Evolutionary conservation across 805 yeast genomes (phyloP).

Genomic region (Candida cerambycidarum): DNA sequence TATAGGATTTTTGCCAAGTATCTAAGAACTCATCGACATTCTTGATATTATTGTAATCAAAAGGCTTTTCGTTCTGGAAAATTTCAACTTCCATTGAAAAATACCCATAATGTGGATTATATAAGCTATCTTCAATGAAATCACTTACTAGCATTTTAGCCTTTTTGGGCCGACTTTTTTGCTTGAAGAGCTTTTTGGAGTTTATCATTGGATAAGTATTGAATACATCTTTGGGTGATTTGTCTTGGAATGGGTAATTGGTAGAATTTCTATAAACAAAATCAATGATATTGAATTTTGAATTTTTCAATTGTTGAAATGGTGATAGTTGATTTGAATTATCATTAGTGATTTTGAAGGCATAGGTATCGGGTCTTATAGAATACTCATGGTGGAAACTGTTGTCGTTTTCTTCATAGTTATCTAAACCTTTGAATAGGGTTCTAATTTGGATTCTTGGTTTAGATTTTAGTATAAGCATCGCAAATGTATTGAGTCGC

Average conservation of each 20-base stretch:
- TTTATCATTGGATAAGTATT: slow-evolving; percentile 35
- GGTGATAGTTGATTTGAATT: slow-evolving; percentile 11
- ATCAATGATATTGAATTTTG: slow-evolving; percentile 29
- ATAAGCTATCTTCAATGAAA: slow-evolving; percentile 81
- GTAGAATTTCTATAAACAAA: slow-evolving; percentile 40
- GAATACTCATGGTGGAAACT: slow-evolving; percentile 42
- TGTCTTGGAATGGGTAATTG: slow-evolving; percentile 40
- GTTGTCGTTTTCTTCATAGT: slow-evolving; percentile 13
- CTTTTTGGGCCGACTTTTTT: slow-evolving; percentile 51
- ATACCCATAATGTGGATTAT: slow-evolving; percentile 81
- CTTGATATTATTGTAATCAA: slow-evolving; percentile 54
- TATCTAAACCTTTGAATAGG: slow-evolving; percentile 12
- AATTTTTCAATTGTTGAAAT: slow-evolving; percentile 10
- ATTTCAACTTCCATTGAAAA: slow-evolving; percentile 77
- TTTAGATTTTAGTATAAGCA: neutral
- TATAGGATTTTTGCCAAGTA: slow-evolving; percentile 64
- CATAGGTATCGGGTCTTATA: slow-evolving; percentile 45
- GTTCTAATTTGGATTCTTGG: neutral
- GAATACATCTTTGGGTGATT: slow-evolving; percentile 40
- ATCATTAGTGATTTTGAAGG: slow-evolving; percentile 35
- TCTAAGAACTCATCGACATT: slow-evolving; percentile 71
- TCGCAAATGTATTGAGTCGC: too few relatives aligned
- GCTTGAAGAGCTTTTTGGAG: slow-evolving; percentile 31
- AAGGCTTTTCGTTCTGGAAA: slow-evolving; percentile 65
- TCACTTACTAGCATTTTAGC: slow-evolving; percentile 75